phyloP scores from a whole-genome alignment of 352 stramenopile genomes.

The Globisporangium paddicum region DNA sequence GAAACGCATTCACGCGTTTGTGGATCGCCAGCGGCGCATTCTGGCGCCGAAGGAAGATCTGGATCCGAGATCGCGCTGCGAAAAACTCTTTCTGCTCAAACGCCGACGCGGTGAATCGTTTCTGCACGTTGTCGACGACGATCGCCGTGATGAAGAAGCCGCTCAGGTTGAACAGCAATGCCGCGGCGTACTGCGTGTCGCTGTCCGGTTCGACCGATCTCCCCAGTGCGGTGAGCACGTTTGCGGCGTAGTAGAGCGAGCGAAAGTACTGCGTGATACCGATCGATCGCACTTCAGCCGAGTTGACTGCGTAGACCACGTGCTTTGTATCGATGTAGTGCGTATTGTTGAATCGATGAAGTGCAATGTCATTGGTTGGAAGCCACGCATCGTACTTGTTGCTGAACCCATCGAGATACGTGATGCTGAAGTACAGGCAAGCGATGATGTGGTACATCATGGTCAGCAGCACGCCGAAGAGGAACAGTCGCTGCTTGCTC shows the following conservation, averaged over 20 bases:
- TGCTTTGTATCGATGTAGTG: slow-evolving; percentile 24
- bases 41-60: slow-evolving; percentile 64
- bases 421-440: slow-evolving; percentile 57
- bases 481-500: slow-evolving; percentile 40
- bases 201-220: slow-evolving; percentile 44
- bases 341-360: slow-evolving; percentile 29
- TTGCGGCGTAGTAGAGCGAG: slow-evolving; percentile 57
- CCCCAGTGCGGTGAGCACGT: slow-evolving; percentile 48
- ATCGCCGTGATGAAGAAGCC: slow-evolving; percentile 72
- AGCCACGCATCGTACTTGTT: slow-evolving; percentile 33
- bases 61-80: slow-evolving; percentile 44
- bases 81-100: slow-evolving; percentile 77
- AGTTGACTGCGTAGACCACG: slow-evolving; percentile 16
- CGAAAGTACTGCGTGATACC: slow-evolving; percentile 51
- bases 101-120: slow-evolving; percentile 66
- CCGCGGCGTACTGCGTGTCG: slow-evolving; percentile 42
- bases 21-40: slow-evolving; percentile 51
- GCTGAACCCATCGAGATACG: slow-evolving; percentile 61
- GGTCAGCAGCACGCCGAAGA: slow-evolving; percentile 41
- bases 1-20: slow-evolving; percentile 59
- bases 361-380: slow-evolving; percentile 37
- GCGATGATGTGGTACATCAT: slow-evolving; percentile 58
- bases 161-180: slow-evolving; percentile 63
- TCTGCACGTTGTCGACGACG: slow-evolving; percentile 74
- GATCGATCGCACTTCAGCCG: slow-evolving; percentile 19